Base-by-base conservation (phyloP, 179 eudicot species). In the Silene coronaria region DNA sequence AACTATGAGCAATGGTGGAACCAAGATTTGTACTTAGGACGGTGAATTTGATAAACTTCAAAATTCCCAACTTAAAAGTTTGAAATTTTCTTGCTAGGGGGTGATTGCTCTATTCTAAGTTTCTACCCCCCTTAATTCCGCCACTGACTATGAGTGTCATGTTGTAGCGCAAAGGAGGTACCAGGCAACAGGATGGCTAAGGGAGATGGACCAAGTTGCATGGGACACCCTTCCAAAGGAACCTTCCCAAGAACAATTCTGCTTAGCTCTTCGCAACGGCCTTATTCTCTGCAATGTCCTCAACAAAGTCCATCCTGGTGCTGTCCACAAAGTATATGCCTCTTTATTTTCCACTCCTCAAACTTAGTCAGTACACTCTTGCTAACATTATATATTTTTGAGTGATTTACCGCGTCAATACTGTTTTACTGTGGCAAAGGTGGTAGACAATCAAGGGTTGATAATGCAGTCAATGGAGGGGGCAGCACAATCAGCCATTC, bases 281-380 rank as follows among this genome's bases (percentile, higher is more conserved):
- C 97, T 92, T 87, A 90, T 94, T 66, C 94, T 94, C 79, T 94
- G 98, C 91, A 94, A 93, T 67, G 95, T 94, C 84, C 98, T 94
- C 83, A 94, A 92, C 88, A 92, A 86, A 84, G 88, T 94, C 85
- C 87, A 90, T 80, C 97, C 96, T 13, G 91, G 98, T 51, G 98
- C 96, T 63, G 91, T 94, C 66, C 90, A 48, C 82, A 91, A 91
- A 89, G 97, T 90, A 75, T 70, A 53, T 5, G 58, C 58, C 58
- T 53, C 58, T 53, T 16, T 11, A 42, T 42, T 42, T 42, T 42
- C 11, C 48, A 1, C 48, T 42, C 3, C 13, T 42, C 48, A 42
- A 42, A 42, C 14, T 42, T 11, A 42, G 48, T 0, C 48, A 42
- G 48, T 42, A 42, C 48, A 42, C 48, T 42, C 48, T 42, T 42